Base-by-base conservation (phyloP, 169 alveolate genomes). In the Cryptosporidium xiaoi region DNA sequence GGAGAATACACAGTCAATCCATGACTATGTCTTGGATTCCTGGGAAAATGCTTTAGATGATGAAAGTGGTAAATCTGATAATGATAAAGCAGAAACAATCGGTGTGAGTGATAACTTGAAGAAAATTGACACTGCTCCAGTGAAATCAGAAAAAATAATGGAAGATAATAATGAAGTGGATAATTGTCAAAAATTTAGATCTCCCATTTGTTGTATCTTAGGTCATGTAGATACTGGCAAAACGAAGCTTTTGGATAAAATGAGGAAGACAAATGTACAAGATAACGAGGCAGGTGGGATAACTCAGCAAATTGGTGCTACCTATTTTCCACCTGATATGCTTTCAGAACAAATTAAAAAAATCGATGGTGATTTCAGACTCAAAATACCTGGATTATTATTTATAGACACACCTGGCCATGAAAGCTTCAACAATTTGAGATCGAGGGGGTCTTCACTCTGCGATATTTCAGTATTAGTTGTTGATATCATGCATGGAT, bases 201-300 rank as follows among this genome's bases (percentile, higher is more conserved):
- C 99, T 33, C 99, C 99, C 5, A 96, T 98, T 51, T 95, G 98
- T 65, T 97, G 99, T 93, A 96, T 98, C 53, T 83, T 97, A 71
- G 99, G 99, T 27, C 99, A 99, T 91, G 99, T 99, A 53, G 99
- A 99, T 91, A 98, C 99, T 3, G 99, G 99, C 8, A 99, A 99
- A 94, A 98, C 99, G 31, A 97, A 98, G 90, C 93, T 99, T 36
- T 92, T 99, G 34, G 99, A 99, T 92, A 98, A 98, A 91, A 95
- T 99, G 34, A 93, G 99, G 50, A 96, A 95, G 58, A 97, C 99
- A n/a, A 98, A 98, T 90, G 99, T 98, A 4, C 98, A 97, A 92
- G 97, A 95, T 55, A 99, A 98, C 65, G 99, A 99, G 93, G 99
- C 99, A 3, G 99, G 99, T 3, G 99, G 99, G 68, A 99, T 99